Evolutionary conservation across 768 basidiomycete genomes (phyloP), one percentile per base, ranked within the genome.

Genomic region (Chalciporus chontae): DNA sequence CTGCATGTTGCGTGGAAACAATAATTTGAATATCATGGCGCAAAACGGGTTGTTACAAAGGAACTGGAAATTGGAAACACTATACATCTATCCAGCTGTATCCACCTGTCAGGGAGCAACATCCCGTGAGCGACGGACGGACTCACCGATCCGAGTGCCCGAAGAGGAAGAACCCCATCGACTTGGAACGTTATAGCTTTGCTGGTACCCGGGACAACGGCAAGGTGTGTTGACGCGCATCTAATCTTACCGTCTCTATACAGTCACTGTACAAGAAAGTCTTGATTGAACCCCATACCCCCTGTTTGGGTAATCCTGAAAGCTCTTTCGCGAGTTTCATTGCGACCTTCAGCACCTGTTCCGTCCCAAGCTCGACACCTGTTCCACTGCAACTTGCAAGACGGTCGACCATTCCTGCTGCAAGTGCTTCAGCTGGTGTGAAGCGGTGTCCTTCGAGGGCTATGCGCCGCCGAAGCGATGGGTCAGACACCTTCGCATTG

Each of bases 361-460:
- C 85, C 24, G 80, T 80, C 24, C 70, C 69, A 0, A 81, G 82
- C 17, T 73, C 72, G 5, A 84, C 83, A 19, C 59, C 54, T 9
- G 63, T 57, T n/a, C 60, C 65, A 3, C 54, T 52, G 36, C 56
- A 64, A 43, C 40, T 60, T 45, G 63, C 67, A 29, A 91, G 60
- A 49, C 83, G 71, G 64, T 94, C 93, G 17, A 94, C 67, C 11
- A 93, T 68, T 4, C 86, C 86, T 17, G 73, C 74, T 17, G 75
- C 67, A 8, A 84, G 71, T 3, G 88, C 84, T 61, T 94, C 91
- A 6, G 69, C 49, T 2, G 91, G 80, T 0, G 85, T 81, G 64
- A 89, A 94, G 37, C 87, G 78, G 58, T 90, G 78, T 0, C 88
- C 93, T 57, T 91, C 89, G 3, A 94, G 72, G 11, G 83, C 81